Evolutionary conservation across 495 filamentous ascomycete genomes (phyloP), one percentile per base, ranked within the genome.

Genomic region (Neurospora sublineolata): DNA sequence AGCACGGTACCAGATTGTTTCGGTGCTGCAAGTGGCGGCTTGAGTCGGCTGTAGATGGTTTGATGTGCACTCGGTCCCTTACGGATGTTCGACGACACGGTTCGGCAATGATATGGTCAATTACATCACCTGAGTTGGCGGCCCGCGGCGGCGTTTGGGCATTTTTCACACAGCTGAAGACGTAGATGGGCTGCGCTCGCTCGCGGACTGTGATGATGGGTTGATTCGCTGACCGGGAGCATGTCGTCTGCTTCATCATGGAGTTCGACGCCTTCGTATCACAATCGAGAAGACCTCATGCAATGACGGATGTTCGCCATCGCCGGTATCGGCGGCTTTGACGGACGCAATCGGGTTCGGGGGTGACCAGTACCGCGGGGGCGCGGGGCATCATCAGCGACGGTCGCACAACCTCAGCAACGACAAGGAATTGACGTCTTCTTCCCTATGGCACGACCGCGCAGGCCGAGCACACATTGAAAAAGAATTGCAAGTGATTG

Each of bases 361-460:
- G 12, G 38, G 12, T 14, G 38, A 39, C 12, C 38, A 0, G 39
- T 14, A 41, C 14, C 16, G 4, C 14, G 14, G 12, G 38, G 39
- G 39, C 14, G 12, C 14, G 39, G 42, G 18, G n/a, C 42, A 44
- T n/a, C n/a, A 20, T 44, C 8, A 44, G 42, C 18, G 0, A 8
- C 7, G 3, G 18, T 11, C n/a, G 42, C 42, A 10, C 8, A 20
- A 20, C 7, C 18, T 44, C n/a, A 58, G 4, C 46, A 27, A 27
- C 44, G 27, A 0, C 42, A 27, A 52, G 10, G 20, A n/a, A n/a
- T 2, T 9, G 16, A 8, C 18, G n/a, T 20, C 36, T 69, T 41
- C 72, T 75, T 73, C 74, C 70, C 74, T 64, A 75, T 73, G 74
- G 72, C 72, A 39, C 74, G 69, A 71, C 74, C 46, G 12, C 2